A percentile compares a stretch with the other conserved stretches of the same genome.
phyloP scores from a whole-genome alignment of 2,329 filamentous ascomycete species.

The Nemania diffusa region DNA sequence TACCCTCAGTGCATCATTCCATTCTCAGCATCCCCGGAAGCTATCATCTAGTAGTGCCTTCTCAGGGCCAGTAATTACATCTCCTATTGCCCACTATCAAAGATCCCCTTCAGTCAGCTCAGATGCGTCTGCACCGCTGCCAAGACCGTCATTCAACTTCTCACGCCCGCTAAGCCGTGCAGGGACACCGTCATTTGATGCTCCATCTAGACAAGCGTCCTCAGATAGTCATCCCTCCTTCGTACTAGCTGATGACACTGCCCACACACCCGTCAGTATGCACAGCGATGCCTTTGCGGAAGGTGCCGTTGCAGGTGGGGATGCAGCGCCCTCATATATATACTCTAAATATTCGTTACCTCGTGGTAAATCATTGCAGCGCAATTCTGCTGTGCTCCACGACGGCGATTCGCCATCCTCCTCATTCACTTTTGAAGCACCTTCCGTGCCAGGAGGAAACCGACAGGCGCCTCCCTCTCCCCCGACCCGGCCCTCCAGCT shows the following conservation, averaged over 20 bases:
- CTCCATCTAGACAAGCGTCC: constrained; percentile 70
- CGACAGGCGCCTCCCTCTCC: constrained; percentile 69
- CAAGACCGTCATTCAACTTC: constrained; percentile 88
- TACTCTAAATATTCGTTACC: constrained; percentile 88
- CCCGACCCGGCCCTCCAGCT: constrained; percentile 69
- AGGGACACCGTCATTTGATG: constrained; percentile 68
- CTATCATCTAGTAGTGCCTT: constrained; percentile 74
- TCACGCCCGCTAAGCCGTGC: constrained; percentile 86
- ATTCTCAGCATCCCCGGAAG: constrained; percentile 78
- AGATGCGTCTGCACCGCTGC: constrained; percentile 75
- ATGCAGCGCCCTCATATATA: constrained; percentile 76
- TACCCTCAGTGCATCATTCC: constrained; percentile 63
- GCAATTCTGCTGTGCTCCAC: constrained; percentile 69
- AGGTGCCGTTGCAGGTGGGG: constrained; percentile 55
- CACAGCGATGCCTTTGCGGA: constrained; percentile 75
- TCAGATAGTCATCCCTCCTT: constrained; percentile 75
- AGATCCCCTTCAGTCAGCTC: constrained; percentile 88
- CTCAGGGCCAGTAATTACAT: constrained; percentile 58
- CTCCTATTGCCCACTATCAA: constrained; percentile 71
- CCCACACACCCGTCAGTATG: constrained; percentile 77
- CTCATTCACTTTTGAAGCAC: constrained; percentile 73
- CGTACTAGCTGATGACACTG: constrained; percentile 70
- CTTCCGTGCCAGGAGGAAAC: constrained; percentile 52
- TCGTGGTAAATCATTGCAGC: constrained; percentile 80
- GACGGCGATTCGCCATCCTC: constrained; percentile 64